phyloP scores from a whole-genome alignment of 495 filamentous ascomycete species.

The Tuber indicum region DNA sequence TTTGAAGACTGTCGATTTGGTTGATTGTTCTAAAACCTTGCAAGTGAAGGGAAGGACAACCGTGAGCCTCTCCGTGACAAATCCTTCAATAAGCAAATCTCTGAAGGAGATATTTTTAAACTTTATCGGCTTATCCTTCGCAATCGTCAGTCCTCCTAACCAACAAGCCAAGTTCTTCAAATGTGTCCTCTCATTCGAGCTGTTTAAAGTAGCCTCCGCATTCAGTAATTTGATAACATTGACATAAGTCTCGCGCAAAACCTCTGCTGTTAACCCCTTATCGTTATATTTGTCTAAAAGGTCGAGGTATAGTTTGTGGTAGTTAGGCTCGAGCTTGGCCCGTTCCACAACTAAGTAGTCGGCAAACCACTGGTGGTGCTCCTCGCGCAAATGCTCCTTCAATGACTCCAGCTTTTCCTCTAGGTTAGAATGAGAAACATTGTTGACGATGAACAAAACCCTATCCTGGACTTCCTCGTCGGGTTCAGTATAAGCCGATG shows the following conservation, averaged over 20 bases:
- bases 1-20: slow-evolving; percentile 79
- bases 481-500: slow-evolving; percentile 66
- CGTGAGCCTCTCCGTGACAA: slow-evolving; percentile 78
- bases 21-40: slow-evolving; percentile 79
- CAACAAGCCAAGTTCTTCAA: slow-evolving; percentile 87
- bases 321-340: slow-evolving; percentile 93
- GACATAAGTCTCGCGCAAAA: slow-evolving; percentile 86
- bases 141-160: slow-evolving; percentile 89
- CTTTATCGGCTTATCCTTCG: slow-evolving; percentile 90
- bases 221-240: slow-evolving; percentile 80
- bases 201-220: slow-evolving; percentile 73
- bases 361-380: slow-evolving; percentile 93
- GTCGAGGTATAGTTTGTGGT: slow-evolving; percentile 84
- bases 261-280: slow-evolving; percentile 72
- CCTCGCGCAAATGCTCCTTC: slow-evolving; percentile 65
- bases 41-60: slow-evolving; percentile 95
- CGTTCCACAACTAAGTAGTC: slow-evolving; percentile 92
- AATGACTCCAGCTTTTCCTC: slow-evolving; percentile 74
- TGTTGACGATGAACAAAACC: slow-evolving; percentile 93
- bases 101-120: slow-evolving; percentile 96
- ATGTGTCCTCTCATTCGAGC: slow-evolving; percentile 70
- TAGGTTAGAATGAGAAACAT: slow-evolving; percentile 82
- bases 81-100: slow-evolving; percentile 84
- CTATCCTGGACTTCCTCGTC: slow-evolving; percentile 80
- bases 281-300: slow-evolving; percentile 77